phyloP scores from a whole-genome alignment of 768 basidiomycete genomes.

The Boletus fagicola region DNA sequence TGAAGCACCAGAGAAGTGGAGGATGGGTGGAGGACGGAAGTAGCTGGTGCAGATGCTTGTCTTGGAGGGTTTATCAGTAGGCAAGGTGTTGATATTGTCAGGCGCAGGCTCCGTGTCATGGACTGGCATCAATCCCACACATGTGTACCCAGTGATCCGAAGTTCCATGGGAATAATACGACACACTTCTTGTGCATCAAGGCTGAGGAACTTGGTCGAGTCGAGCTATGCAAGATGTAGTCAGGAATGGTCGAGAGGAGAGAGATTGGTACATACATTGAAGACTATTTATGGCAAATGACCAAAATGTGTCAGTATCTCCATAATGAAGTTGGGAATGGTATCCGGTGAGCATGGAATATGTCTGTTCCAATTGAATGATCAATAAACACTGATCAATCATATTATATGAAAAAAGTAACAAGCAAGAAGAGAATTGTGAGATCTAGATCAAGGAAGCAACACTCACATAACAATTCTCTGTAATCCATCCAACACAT shows the following conservation, averaged over 20 bases:
- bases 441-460: background rate
- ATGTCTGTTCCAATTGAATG: background rate
- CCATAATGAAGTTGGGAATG: background rate
- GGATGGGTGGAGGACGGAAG: constrained; percentile 44
- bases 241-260: background rate
- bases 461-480: constrained; percentile 47
- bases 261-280: constrained; percentile 14
- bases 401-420: background rate
- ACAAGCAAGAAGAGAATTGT: background rate
- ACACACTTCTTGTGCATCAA: constrained; percentile 42
- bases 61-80: background rate
- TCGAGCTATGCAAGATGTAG: constrained; percentile 18
- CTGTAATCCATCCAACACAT: constrained; percentile 61
- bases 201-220: constrained; percentile 30
- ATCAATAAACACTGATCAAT: background rate
- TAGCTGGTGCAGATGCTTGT: constrained; percentile 20
- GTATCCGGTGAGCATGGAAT: background rate
- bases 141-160: constrained; percentile 39
- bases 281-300: constrained; percentile 17
- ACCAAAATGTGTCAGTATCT: background rate
- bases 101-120: constrained; percentile 2
- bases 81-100: constrained; percentile 18
- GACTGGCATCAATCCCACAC: constrained; percentile 22
- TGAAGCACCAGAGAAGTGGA: constrained; percentile 48
- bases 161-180: constrained; percentile 54